Percentiles rank a stretch among this genome's conserved stretches.
Evolutionary conservation across 176 grass and related monocot species (phyloP).

Genomic region (Juncus effusus): DNA sequence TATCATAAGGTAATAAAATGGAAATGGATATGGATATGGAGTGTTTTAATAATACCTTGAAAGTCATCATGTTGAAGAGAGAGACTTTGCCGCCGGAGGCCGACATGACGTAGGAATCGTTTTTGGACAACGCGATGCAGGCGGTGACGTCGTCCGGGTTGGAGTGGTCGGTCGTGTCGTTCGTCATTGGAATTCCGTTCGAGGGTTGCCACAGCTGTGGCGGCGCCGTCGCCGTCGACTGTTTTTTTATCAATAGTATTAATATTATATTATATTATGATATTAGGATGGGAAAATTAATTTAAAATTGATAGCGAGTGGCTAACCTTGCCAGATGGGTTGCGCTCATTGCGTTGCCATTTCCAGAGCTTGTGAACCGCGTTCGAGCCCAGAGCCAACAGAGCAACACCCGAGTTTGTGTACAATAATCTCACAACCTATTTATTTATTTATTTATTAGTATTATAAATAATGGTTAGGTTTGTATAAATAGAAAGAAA

Average conservation of each 20-base stretch:
- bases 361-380: slow-evolving; percentile 99
- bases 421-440: slow-evolving; percentile 89
- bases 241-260: background rate
- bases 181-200: slow-evolving; percentile 93
- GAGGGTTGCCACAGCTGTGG: slow-evolving; percentile 96
- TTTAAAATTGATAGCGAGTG: background rate
- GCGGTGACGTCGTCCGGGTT: slow-evolving; percentile 97
- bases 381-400: slow-evolving; percentile 85
- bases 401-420: slow-evolving; percentile 81
- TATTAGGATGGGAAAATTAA: slow-evolving; percentile 11
- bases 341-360: slow-evolving; percentile 81
- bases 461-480: no score
- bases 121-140: slow-evolving; percentile 97
- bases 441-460: no score
- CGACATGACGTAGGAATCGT: slow-evolving; percentile 99
- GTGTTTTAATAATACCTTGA: slow-evolving; percentile 52
- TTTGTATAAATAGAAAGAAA: background rate
- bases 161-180: slow-evolving; percentile 62
- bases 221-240: slow-evolving; percentile 78
- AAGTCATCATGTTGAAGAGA: slow-evolving; percentile 99
- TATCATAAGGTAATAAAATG: slow-evolving; percentile 16
- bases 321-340: slow-evolving; percentile 90
- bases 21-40: background rate
- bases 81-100: slow-evolving; percentile 98
- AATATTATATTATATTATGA: slow-evolving; percentile 1